phyloP scores from a whole-genome alignment of 257 asterid genomes.

The Nicotiana otophora region DNA sequence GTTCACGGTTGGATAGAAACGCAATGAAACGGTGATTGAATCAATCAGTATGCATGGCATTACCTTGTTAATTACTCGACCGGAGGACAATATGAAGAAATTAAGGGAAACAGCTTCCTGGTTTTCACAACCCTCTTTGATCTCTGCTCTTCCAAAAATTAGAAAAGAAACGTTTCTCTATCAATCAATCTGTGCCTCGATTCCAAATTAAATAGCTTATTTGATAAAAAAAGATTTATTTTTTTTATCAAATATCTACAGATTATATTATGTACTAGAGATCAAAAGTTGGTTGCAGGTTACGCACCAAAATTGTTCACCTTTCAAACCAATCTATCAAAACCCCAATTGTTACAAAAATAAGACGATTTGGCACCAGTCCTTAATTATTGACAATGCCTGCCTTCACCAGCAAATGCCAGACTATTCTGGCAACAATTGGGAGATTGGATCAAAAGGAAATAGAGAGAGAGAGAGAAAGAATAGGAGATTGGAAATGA shows the following conservation, averaged over 20 bases:
- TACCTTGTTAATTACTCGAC: neutral
- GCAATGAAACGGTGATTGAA: neutral
- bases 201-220: neutral
- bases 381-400: neutral
- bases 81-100: neutral
- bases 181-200: neutral
- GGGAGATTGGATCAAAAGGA: conserved; percentile 30
- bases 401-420: neutral
- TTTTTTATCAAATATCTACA: neutral
- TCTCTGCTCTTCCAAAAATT: neutral
- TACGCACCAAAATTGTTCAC: neutral
- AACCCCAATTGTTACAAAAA: conserved; percentile 13
- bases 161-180: neutral
- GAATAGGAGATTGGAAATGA: conserved; percentile 1
- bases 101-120: neutral
- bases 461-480: conserved; percentile 1
- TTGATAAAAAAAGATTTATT: no score
- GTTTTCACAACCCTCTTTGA: neutral
- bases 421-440: conserved; percentile 17
- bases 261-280: neutral
- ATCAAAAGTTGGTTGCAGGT: neutral
- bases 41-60: neutral
- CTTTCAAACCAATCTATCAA: neutral
- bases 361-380: neutral
- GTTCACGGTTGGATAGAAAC: neutral